Base-by-base conservation (phyloP, 768 basidiomycete genomes). In the Lactarius pseudohatsudake region DNA sequence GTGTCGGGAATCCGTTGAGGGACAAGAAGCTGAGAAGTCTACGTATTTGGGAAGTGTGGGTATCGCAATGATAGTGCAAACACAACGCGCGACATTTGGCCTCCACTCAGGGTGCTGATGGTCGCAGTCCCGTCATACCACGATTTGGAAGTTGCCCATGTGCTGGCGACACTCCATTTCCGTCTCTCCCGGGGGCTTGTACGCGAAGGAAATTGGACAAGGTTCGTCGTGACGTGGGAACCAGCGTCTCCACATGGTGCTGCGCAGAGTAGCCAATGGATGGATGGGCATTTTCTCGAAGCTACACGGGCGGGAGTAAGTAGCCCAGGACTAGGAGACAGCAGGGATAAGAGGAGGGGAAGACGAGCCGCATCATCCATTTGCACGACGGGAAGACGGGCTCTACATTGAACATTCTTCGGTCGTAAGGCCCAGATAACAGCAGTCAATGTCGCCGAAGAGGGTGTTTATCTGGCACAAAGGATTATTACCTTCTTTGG, bases 141-240 rank as follows among this genome's bases (percentile, higher is more conserved):
- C 70, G 98, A 76, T 38, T 92, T 96, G 80, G 98, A 50, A 97
- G 66, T 96, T 94, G 5, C 96, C 97, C 15, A 98, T 82, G 78
- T 98, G 96, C 20, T 79, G 76, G 68, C 97, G 85, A 75, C 98
- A 98, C 75, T 98, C 97, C 76, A 98, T 96, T 77, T 98, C 96
- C 8, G 85, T 93, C 77, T 89, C 90, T 0, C 97, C 96, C 1
- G 85, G 96, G 96, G 81, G 98, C 73, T 86, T 92, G 30, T 88
- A 86, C 16, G 94, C 93, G 34, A 99, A 30, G 80, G 80, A 97
- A 34, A 98, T 72, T 92, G 90, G 11, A 98, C 97, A 0, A 96
- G 92, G 22, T 87, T 89, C 86, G 96, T 84, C 3, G 82, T 82
- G 1, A 93, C 34, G 34, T 13, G 36, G 36, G 87, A 54, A 86